Evolutionary conservation across 192 early-diverging fungal species (phyloP).

Genomic region (Coemansia umbellata): DNA sequence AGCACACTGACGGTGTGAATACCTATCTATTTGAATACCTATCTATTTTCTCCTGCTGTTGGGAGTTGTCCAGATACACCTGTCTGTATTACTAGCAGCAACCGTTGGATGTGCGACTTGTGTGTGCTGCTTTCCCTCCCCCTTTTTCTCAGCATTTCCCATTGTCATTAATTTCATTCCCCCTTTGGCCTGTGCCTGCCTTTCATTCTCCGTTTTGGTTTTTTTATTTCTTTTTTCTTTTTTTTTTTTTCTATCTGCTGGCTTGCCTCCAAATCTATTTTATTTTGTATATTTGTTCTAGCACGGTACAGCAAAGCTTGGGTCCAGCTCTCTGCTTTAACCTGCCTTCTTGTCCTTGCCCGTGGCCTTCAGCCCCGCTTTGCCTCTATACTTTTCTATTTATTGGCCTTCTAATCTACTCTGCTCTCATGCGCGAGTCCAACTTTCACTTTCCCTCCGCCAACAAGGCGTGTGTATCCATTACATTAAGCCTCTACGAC

Average conservation of each 20-base stretch:
- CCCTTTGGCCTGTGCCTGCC: neutral
- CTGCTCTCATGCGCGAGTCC: conserved; percentile 66
- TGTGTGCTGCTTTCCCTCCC: conserved; percentile 3
- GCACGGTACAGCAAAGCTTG: too few relatives aligned
- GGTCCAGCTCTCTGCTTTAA: too few relatives aligned
- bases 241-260: conserved; percentile 3
- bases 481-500: conserved; percentile 81
- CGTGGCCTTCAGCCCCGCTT: conserved; percentile 1
- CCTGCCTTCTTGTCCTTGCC: too few relatives aligned
- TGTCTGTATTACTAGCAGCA: too few relatives aligned
- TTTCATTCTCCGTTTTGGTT: conserved; percentile 1
- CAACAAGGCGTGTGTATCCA: conserved; percentile 76
- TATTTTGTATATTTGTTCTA: too few relatives aligned
- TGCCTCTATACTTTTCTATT: neutral
- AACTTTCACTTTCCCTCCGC: conserved; percentile 75
- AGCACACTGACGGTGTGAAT: too few relatives aligned
- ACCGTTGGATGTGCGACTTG: too few relatives aligned
- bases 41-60: conserved; percentile 9
- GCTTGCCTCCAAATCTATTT: too few relatives aligned
- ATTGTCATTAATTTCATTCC: neutral
- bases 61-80: too few relatives aligned
- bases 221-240: neutral
- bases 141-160: neutral
- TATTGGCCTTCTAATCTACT: neutral
- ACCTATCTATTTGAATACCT: conserved; percentile 1